phyloP scores from a whole-genome alignment of 1,284 basidiomycete species.

The Heimioporus retisporus region DNA sequence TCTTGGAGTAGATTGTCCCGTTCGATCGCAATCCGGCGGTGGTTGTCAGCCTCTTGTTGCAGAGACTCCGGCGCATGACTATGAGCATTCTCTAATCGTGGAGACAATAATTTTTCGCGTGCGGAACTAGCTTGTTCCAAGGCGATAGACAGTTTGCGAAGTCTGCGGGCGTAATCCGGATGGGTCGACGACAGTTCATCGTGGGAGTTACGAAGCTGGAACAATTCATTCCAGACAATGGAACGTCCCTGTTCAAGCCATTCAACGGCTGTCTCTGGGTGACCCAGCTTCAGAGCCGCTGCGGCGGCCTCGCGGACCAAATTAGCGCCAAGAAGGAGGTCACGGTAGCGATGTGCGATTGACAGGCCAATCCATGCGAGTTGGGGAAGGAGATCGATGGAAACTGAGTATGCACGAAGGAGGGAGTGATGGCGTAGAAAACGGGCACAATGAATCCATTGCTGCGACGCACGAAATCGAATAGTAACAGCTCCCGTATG shows the following conservation, averaged over 20 bases:
- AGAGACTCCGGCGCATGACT: neutral
- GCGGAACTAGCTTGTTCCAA: neutral
- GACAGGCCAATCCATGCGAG: neutral
- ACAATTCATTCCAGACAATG: neutral
- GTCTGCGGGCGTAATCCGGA: neutral
- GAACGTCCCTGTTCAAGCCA: slow-evolving; percentile 1
- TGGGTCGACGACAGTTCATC: neutral
- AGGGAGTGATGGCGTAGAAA: neutral
- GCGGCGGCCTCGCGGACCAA: neutral
- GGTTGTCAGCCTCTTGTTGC: neutral
- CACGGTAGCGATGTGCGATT: neutral
- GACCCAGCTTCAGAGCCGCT: neutral
- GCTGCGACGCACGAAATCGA: neutral
- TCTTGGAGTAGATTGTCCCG: neutral
- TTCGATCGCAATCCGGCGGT: neutral
- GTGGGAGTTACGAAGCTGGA: neutral
- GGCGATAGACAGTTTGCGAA: neutral
- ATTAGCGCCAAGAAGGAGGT: neutral
- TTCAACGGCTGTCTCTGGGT: neutral
- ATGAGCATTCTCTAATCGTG: neutral
- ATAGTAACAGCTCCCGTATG: neutral
- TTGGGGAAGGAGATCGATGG: neutral
- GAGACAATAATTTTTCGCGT: neutral
- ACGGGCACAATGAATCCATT: neutral
- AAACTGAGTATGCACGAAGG: neutral